phyloP scores from a whole-genome alignment of 148 eudicot genomes.

The Diospyros lotus region DNA sequence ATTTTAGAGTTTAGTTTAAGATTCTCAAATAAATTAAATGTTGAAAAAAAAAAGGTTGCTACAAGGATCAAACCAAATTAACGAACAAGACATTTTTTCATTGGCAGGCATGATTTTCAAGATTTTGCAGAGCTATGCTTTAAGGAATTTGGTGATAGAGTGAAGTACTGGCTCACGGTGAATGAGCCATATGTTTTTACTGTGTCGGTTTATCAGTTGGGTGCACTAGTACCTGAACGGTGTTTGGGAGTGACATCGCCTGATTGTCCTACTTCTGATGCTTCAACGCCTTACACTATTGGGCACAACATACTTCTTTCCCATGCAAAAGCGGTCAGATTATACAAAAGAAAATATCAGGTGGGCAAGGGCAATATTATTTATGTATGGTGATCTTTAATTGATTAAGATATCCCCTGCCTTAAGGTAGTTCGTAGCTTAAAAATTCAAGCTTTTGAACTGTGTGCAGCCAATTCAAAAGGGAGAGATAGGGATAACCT shows the following conservation, averaged over 20 bases:
- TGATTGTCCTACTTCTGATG: neutral
- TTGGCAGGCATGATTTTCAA: constrained; percentile 17
- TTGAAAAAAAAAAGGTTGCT: no score
- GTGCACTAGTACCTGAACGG: constrained; percentile 3
- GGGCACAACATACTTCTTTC: constrained; percentile 12
- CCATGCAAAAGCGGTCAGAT: constrained; percentile 6
- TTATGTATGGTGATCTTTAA: no score
- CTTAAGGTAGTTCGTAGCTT: no score
- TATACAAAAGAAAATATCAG: constrained; percentile 16
- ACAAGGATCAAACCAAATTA: neutral
- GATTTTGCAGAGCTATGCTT: constrained; percentile 21
- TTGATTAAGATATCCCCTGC: no score
- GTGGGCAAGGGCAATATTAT: neutral
- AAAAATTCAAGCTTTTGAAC: no score
- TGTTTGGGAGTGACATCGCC: neutral
- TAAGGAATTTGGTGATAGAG: constrained; percentile 22
- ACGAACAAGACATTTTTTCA: neutral
- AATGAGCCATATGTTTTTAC: constrained; percentile 19
- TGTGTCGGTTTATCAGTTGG: neutral
- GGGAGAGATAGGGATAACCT: constrained; percentile 49
- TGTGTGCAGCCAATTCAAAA: constrained; percentile 32
- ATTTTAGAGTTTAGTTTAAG: no score
- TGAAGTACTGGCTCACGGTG: constrained; percentile 28
- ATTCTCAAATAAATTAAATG: no score
- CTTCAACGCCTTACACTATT: constrained; percentile 13